These are phyloP conservation scores for Neofusicoccum ribis DNA, from an alignment of 2,329 filamentous ascomycete species.

Conservation along the genomic window DNA sequence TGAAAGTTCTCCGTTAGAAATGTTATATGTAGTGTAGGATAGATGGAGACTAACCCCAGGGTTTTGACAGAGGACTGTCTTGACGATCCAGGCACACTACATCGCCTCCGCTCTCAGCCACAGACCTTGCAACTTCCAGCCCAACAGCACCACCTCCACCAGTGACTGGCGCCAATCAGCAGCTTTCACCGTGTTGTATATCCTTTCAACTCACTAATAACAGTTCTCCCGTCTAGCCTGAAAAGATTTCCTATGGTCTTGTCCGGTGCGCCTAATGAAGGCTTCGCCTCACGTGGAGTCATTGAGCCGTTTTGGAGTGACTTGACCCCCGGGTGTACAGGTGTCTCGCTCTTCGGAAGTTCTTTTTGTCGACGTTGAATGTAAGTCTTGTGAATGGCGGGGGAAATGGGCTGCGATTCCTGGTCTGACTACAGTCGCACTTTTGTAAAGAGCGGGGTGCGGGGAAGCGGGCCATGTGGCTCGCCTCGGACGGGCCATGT, in stretches of 20 bases:
- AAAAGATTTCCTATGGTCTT: slow-evolving; percentile 23
- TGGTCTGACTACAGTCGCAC: no score
- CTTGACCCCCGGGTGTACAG: no score
- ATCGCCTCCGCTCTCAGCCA: slow-evolving; percentile 31
- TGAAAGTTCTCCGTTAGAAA: background rate
- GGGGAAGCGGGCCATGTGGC: no score
- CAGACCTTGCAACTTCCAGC: slow-evolving; percentile 24
- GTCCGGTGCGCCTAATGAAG: background rate
- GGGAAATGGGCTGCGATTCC: no score
- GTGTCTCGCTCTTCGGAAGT: no score
- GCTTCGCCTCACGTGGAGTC: background rate
- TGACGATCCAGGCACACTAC: background rate
- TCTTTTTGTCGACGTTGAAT: no score
- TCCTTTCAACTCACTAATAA: slow-evolving; percentile 23
- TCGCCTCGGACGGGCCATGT: no score
- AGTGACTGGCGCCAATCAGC: slow-evolving; percentile 23
- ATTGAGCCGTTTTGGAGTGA: no score
- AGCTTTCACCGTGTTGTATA: background rate
- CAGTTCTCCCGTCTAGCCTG: slow-evolving; percentile 27
- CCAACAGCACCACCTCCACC: slow-evolving; percentile 31
- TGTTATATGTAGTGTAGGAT: background rate
- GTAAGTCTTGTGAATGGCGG: no score
- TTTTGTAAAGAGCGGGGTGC: no score
- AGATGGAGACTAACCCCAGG: background rate
- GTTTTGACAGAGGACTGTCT: background rate